Base-by-base conservation (phyloP, 2,329 filamentous ascomycete species). In the Pleurostoma richardsiae region DNA sequence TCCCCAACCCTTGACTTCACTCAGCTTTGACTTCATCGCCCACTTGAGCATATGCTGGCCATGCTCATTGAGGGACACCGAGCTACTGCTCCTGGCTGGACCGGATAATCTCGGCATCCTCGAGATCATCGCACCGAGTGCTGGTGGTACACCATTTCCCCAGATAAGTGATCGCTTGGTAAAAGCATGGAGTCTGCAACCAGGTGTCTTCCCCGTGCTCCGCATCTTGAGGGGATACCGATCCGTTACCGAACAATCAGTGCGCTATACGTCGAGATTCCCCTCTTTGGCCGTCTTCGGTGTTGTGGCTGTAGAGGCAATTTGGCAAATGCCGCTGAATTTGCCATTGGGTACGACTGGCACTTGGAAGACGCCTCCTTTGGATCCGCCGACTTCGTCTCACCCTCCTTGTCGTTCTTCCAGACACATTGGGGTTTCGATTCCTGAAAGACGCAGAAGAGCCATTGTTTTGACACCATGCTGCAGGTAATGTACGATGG, bases 71-170 rank as follows among this genome's bases (percentile, higher is more conserved):
- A 53, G 46, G 4, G 61, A 63, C 1, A 56, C 61, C 26, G 71
- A 77, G 43, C 54, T 77, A 29, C 50, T 75, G 3, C 56, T 55
- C 19, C 58, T 78, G 30, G 53, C 70, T 0, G 55, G 64, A 4
- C 61, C 77, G 52, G 65, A 61, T 29, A 78, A 77, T 43, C 66
- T 78, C 4, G 73, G 68, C 6, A 64, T 72, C 3, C 63, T 78
- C 10, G 72, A 77, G 54, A 62, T 78, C 27, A 60, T 74, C 10
- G 65, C 73, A 49, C 67, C 68, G 2, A 52, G 56, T 1, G 62
- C 65, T 29, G 53, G 58, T 36, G 27, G 48, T 8, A n/a, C 33
- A 8, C n/a, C 33, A n/a, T 36, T 36, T 36, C 33, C 49, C 29
- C 45, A 50, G 29, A 54, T 77, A 5, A 72, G 54, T 38, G 74